Evolutionary conservation across 768 basidiomycete species (phyloP).

Genomic region (Boletus barrowsii): DNA sequence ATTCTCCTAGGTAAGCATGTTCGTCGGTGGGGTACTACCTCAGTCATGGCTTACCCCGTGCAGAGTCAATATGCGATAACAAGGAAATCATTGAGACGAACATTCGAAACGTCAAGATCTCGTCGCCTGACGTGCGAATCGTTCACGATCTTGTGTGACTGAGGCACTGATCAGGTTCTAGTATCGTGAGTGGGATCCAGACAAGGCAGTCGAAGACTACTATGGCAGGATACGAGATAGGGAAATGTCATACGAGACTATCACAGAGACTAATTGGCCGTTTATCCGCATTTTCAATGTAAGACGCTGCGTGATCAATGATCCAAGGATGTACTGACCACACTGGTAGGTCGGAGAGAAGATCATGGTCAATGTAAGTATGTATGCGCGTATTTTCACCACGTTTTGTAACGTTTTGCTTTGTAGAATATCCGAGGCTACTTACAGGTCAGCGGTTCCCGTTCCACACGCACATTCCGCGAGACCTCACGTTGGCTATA

Average conservation of each 20-base stretch:
- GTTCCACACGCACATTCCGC: background rate
- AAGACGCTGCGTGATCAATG: conserved; percentile 16
- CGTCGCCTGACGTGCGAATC: conserved; percentile 86
- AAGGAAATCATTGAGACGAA: conserved; percentile 91
- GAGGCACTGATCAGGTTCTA: conserved; percentile 30
- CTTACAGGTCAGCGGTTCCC: conserved; percentile 57
- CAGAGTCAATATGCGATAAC: conserved; percentile 90
- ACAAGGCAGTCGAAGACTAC: conserved; percentile 90
- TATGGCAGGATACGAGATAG: conserved; percentile 85
- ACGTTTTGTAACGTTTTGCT: background rate
- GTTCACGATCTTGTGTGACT: background rate
- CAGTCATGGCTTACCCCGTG: conserved; percentile 5
- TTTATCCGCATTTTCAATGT: conserved; percentile 94
- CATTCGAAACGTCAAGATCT: conserved; percentile 95
- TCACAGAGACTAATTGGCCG: conserved; percentile 89
- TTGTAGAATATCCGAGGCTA: conserved; percentile 81
- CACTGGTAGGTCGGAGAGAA: conserved; percentile 80
- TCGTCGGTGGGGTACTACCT: background rate
- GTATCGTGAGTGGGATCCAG: conserved; percentile 93
- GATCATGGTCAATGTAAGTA: conserved; percentile 85
- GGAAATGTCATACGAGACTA: conserved; percentile 84
- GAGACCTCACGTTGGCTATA: conserved; percentile 33
- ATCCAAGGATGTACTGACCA: conserved; percentile 4
- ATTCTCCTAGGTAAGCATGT: conserved; percentile 74
- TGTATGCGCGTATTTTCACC: conserved; percentile 1